phyloP scores from a whole-genome alignment of 495 filamentous ascomycete genomes.

The Podospora appendiculata region DNA sequence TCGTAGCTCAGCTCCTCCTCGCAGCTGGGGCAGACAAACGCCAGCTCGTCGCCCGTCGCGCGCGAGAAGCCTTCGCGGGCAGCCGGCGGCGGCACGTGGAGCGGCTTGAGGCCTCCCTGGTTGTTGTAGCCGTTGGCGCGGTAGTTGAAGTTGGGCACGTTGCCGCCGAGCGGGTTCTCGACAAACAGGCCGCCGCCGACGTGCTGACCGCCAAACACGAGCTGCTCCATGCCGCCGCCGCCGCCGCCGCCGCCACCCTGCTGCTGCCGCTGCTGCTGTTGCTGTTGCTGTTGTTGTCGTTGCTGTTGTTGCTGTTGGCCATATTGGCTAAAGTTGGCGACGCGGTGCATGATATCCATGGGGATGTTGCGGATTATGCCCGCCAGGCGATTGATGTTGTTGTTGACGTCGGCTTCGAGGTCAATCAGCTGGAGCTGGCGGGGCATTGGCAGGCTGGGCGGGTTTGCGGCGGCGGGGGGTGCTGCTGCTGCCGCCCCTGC shows the following conservation, averaged over 20 bases:
- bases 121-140: conserved; percentile 14
- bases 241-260: conserved; percentile 5
- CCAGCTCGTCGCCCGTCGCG: conserved; percentile 29
- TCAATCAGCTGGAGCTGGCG: neutral
- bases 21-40: conserved; percentile 37
- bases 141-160: conserved; percentile 24
- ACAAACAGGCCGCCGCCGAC: neutral
- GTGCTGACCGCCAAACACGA: no score
- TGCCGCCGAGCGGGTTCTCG: conserved; percentile 18
- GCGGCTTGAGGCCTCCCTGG: conserved; percentile 15
- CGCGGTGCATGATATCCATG: conserved; percentile 1
- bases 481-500: neutral
- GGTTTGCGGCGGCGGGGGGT: neutral
- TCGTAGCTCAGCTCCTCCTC: conserved; percentile 40
- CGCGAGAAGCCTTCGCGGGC: conserved; percentile 34
- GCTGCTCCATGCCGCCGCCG: neutral
- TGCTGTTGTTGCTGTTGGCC: conserved; percentile 7
- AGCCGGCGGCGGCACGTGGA: conserved; percentile 24
- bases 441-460: neutral
- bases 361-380: no score
- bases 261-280: conserved; percentile 11
- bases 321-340: neutral
- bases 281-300: conserved; percentile 2
- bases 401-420: neutral
- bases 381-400: neutral